These are phyloP conservation scores for Evernia prunastri DNA, from an alignment of 495 filamentous ascomycete genomes.

Conservation along the genomic window DNA sequence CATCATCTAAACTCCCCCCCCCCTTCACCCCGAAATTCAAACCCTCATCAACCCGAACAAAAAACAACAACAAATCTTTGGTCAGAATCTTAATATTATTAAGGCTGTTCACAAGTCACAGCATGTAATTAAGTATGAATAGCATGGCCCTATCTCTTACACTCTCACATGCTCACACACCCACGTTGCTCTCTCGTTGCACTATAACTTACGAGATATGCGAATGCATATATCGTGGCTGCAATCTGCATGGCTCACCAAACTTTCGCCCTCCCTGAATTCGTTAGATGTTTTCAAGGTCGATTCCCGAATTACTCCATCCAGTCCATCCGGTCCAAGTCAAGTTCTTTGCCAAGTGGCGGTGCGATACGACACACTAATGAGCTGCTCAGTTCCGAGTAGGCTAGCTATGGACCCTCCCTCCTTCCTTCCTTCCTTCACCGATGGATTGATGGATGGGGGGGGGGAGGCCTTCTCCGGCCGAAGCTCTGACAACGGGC, in stretches of 20 bases:
- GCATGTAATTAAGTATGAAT: too few species aligned
- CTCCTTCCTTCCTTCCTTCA: not conserved
- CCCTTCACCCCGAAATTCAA: too few species aligned
- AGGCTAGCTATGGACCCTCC: not conserved
- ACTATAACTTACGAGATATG: not conserved
- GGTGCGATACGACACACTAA: not conserved
- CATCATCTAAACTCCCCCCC: too few species aligned
- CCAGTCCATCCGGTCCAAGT: not conserved
- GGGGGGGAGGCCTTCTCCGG: not conserved
- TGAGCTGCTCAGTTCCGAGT: not conserved
- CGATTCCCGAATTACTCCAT: not conserved
- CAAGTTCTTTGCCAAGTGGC: not conserved
- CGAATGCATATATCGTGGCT: too few species aligned
- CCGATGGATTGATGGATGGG: not conserved
- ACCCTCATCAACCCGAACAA: too few species aligned
- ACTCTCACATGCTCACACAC: too few species aligned
- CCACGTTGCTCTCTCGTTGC: not conserved
- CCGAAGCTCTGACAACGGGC: not conserved
- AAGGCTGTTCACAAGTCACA: too few species aligned
- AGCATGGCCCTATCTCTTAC: not conserved
- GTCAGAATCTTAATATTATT: too few species aligned
- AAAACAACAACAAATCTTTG: too few species aligned
- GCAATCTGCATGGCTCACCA: not conserved
- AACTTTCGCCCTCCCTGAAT: too few species aligned
- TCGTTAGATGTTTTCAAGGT: not conserved